Evolutionary conservation across 768 basidiomycete species (phyloP), one percentile per base, ranked within the genome.

Genomic region (Phylloporus rhodoxanthus): DNA sequence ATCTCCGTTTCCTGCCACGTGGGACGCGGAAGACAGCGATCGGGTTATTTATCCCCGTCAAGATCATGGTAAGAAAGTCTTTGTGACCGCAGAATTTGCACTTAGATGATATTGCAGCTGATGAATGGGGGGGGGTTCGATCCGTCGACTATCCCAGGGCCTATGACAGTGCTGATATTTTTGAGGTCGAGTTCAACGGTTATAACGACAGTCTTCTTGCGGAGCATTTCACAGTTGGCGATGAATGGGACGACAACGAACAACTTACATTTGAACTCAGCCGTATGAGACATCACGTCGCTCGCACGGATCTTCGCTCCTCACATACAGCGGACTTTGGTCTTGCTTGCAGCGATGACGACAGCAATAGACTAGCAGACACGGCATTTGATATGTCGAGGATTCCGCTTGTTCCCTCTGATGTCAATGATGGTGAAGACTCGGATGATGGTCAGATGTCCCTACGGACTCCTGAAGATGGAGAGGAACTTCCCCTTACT

Each of bases 121-220:
- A 68, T 43, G 63, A 65, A 53, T 67, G 63, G 63, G 63, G 63
- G 63, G 63, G 61, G 21, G 55, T 67, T 52, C 65, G 61, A 50
- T 51, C 45, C 33, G 15, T 28, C 15, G 47, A 58, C 33, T 37
- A 34, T 37, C 25, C 36, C 14, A 39, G 29, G 14, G 39, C 50
- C 30, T 45, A 33, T 5, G 52, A 59, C 14, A 57, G 59, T 14
- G 34, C 30, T 15, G 63, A 61, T 8, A 5, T 57, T 25, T 67
- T 65, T 51, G 52, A 53, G 13, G 49, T 59, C 33, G 63, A 59
- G 14, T 57, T 63, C n/a, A 48, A 48, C 14, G 54, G 51, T 13
- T 40, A 56, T n/a, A 57, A 67, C 36, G 56, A 66, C 41, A 63
- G 55, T 20, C 56, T 65, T 13, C 49, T 67, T 5, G 49, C 33